phyloP scores from a whole-genome alignment of 495 filamentous ascomycete species.

The Chaetomium cochliodes region DNA sequence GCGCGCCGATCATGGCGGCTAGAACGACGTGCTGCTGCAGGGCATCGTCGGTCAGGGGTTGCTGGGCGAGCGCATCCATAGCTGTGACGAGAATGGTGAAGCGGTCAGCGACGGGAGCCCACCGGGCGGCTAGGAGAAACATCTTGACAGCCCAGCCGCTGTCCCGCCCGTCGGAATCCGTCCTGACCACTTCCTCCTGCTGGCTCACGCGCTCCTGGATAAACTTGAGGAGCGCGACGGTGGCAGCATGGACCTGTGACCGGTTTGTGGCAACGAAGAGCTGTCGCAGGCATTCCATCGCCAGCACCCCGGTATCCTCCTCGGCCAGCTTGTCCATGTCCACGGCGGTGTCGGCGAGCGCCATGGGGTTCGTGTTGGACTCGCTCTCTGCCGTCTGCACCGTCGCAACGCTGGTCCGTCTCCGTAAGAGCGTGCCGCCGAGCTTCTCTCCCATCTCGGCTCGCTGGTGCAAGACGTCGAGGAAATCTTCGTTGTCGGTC shows the following conservation, averaged over 20 bases:
- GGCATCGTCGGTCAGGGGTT: conserved; percentile 62
- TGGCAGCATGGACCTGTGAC: conserved; percentile 71
- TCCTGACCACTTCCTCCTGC: conserved; percentile 45
- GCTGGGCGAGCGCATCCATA: conserved; percentile 68
- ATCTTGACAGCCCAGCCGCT: conserved; percentile 76
- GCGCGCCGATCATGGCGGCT: conserved; percentile 68
- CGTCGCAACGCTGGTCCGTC: conserved; percentile 75
- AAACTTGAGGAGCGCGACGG: conserved; percentile 67
- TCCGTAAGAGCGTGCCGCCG: conserved; percentile 59
- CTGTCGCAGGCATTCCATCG: conserved; percentile 75
- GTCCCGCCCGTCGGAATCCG: conserved; percentile 37
- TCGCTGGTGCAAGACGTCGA: conserved; percentile 60
- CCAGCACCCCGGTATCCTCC: conserved; percentile 78
- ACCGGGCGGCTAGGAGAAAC: conserved; percentile 71
- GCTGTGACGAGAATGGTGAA: conserved; percentile 79
- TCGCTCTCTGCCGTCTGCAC: conserved; percentile 70
- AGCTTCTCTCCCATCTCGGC: conserved; percentile 63
- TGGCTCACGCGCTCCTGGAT: conserved; percentile 58
- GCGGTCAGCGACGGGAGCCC: conserved; percentile 88
- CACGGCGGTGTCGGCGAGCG: conserved; percentile 69
- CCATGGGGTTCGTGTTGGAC: conserved; percentile 62
- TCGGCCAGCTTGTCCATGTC: conserved; percentile 85
- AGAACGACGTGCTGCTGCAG: conserved; percentile 69
- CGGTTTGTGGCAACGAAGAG: conserved; percentile 76
- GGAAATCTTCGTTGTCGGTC: conserved; percentile 66